Conservation (phyloP, 2,329 filamentous ascomycete genomes). For the Ophiocordyceps camponoti-floridani region DNA sequence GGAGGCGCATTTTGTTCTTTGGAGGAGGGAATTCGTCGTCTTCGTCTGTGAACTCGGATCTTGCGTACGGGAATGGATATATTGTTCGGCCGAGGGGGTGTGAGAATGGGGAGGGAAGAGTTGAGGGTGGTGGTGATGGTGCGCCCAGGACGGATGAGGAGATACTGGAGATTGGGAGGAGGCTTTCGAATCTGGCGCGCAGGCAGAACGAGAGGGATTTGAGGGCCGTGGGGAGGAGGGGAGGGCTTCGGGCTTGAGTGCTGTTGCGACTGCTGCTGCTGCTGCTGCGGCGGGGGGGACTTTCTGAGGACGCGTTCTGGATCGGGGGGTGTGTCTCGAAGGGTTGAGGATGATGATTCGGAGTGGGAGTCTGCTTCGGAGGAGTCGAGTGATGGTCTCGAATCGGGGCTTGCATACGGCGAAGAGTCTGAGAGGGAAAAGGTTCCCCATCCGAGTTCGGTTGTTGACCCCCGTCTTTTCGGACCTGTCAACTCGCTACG, state of each 20-base stretch:
- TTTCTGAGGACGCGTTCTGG: conserved; percentile 19
- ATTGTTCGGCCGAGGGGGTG: conserved; percentile 20
- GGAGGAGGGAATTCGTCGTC: conserved; percentile 45
- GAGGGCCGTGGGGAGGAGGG: conserved; percentile 17
- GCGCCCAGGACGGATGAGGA: conserved; percentile 31
- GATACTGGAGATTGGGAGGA: conserved; percentile 35
- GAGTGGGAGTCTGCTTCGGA: conserved; percentile 41
- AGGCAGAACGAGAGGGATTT: conserved; percentile 32
- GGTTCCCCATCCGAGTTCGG: too few species aligned
- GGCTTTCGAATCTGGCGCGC: conserved; percentile 33
- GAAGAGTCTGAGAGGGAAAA: too few species aligned
- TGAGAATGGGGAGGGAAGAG: too few species aligned
- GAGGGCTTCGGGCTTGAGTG: too few species aligned
- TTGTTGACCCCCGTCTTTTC: conserved; percentile 40
- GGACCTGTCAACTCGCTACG: conserved; percentile 43
- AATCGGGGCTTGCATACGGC: conserved; percentile 21
- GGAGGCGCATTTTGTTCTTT: conserved; percentile 29
- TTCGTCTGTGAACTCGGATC: conserved; percentile 48
- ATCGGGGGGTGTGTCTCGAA: too few species aligned
- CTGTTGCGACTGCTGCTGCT: too few species aligned
- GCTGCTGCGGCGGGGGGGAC: conserved; percentile 5
- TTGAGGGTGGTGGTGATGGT: too few species aligned
- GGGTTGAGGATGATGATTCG: conserved; percentile 29
- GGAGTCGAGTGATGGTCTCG: conserved; percentile 19
- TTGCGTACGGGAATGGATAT: conserved; percentile 48